A percentile compares a stretch with the other conserved stretches of the same genome.
Conservation (phyloP, 768 basidiomycete genomes). For the Phylloporus rhodoxanthus region DNA sequence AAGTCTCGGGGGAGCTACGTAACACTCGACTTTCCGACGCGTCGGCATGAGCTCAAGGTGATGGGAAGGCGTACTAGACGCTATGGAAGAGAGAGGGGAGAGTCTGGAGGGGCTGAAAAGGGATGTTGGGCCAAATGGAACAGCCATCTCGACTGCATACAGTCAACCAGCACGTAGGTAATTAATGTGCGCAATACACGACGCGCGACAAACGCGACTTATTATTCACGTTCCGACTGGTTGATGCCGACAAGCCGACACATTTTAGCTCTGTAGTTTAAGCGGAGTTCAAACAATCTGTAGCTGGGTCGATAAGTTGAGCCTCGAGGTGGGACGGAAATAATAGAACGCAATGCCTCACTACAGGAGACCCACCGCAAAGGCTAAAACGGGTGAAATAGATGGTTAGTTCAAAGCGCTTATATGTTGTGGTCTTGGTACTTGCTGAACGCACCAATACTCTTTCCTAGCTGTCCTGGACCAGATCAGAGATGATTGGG, state of each 20-base stretch:
- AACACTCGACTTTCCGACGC: conserved; percentile 21
- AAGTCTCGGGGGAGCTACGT: conserved; percentile 37
- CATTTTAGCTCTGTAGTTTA: too few species aligned
- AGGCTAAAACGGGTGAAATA: conserved; percentile 69
- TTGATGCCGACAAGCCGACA: not conserved
- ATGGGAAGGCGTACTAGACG: conserved; percentile 4
- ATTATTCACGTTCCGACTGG: not conserved
- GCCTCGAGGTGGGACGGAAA: conserved; percentile 31
- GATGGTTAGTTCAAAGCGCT: conserved; percentile 56
- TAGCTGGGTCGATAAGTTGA: not conserved
- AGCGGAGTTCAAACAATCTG: not conserved
- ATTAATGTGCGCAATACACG: not conserved
- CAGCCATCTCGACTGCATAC: not conserved
- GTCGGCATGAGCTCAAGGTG: conserved; percentile 5
- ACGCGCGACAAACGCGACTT: conserved; percentile 8
- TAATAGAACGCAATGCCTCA: conserved; percentile 64
- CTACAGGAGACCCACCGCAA: conserved; percentile 41
- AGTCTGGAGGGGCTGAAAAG: conserved; percentile 13
- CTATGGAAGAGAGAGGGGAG: conserved; percentile 15
- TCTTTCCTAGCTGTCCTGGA: conserved; percentile 62
- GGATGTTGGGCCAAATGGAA: conserved; percentile 6
- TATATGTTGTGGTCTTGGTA: not conserved
- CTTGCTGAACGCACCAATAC: not conserved
- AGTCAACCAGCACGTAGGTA: not conserved
- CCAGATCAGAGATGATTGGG: conserved; percentile 86